Conservation (phyloP, 2,329 filamentous ascomycete genomes). For the Coccinonectria pachysandricola region DNA sequence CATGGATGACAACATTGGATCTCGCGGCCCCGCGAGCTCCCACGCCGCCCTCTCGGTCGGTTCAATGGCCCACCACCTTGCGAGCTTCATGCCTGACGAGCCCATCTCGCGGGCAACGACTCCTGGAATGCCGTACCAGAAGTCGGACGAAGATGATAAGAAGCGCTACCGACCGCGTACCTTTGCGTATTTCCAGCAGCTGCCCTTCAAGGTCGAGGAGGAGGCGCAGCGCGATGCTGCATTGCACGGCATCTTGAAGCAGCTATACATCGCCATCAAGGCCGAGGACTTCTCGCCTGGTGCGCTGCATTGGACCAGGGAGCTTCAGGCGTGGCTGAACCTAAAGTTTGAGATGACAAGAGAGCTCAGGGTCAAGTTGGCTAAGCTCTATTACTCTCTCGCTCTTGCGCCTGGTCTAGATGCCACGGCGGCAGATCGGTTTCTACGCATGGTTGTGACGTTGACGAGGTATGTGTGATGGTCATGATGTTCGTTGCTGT, state of each 20-base stretch:
- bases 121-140: slow-evolving; percentile 53
- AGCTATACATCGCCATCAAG: slow-evolving; percentile 84
- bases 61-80: slow-evolving; percentile 21
- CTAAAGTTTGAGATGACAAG: slow-evolving; percentile 95
- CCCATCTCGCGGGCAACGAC: slow-evolving; percentile 80
- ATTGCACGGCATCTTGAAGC: slow-evolving; percentile 78
- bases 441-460: slow-evolving; percentile 92
- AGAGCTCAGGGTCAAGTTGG: slow-evolving; percentile 70
- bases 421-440: slow-evolving; percentile 70
- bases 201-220: slow-evolving; percentile 82
- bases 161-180: slow-evolving; percentile 75
- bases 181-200: slow-evolving; percentile 82
- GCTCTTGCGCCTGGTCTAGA: slow-evolving; percentile 84
- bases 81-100: slow-evolving; percentile 40
- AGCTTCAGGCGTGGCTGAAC: slow-evolving; percentile 88
- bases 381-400: slow-evolving; percentile 90
- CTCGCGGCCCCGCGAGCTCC: slow-evolving; percentile 21
- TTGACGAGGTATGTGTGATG: slow-evolving; percentile 67
- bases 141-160: slow-evolving; percentile 40
- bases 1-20: slow-evolving; percentile 31
- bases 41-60: slow-evolving; percentile 22
- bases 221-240: slow-evolving; percentile 67
- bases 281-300: slow-evolving; percentile 91
- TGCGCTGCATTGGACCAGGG: slow-evolving; percentile 91
- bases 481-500: neutral